Percentiles rank a stretch among this genome's conserved stretches.
These are phyloP conservation scores for Phenoliferia sp. DNA, from an alignment of 1,284 basidiomycete genomes.

Conservation along the genomic window DNA sequence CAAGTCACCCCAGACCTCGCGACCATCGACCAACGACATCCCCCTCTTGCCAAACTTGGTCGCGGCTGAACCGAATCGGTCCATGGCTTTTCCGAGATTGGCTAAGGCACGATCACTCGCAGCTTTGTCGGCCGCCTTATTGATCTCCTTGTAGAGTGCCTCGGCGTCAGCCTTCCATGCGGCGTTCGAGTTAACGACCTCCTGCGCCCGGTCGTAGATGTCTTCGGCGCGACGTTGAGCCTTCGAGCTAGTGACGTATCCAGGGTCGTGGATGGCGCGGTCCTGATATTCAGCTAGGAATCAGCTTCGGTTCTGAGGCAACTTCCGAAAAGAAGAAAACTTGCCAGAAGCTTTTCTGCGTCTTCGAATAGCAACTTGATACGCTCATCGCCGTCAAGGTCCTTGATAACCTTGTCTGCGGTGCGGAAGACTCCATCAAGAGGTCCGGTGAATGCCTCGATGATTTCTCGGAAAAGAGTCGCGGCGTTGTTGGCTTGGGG, in stretches of 20 bases:
- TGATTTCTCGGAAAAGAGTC: constrained; percentile 31
- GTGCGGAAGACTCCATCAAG: constrained; percentile 43
- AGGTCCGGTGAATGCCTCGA: constrained; percentile 39
- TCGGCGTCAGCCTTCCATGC: constrained; percentile 28
- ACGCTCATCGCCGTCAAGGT: constrained; percentile 43
- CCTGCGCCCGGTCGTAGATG: constrained; percentile 40
- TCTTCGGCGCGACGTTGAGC: constrained; percentile 42
- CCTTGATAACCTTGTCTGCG: constrained; percentile 43
- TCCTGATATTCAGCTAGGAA: constrained; percentile 28
- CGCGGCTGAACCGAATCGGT: constrained; percentile 16
- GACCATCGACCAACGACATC: constrained; percentile 20
- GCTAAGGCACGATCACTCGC: constrained; percentile 25
- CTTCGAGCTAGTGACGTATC: constrained; percentile 42
- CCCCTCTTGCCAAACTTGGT: constrained; percentile 22
- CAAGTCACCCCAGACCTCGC: constrained; percentile 39
- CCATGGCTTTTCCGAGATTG: constrained; percentile 19
- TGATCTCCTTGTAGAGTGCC: constrained; percentile 11
- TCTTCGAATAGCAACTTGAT: constrained; percentile 43
- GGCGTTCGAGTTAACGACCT: constrained; percentile 22
- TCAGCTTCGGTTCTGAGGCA: too few species aligned
- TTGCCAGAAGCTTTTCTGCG: constrained; percentile 37
- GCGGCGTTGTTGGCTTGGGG: constrained; percentile 13
- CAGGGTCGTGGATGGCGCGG: constrained; percentile 43
- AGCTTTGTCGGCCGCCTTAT: constrained; percentile 20
- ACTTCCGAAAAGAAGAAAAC: neutral